Conservation (phyloP, 331 rosid genomes). For the Quercus lobata region DNA sequence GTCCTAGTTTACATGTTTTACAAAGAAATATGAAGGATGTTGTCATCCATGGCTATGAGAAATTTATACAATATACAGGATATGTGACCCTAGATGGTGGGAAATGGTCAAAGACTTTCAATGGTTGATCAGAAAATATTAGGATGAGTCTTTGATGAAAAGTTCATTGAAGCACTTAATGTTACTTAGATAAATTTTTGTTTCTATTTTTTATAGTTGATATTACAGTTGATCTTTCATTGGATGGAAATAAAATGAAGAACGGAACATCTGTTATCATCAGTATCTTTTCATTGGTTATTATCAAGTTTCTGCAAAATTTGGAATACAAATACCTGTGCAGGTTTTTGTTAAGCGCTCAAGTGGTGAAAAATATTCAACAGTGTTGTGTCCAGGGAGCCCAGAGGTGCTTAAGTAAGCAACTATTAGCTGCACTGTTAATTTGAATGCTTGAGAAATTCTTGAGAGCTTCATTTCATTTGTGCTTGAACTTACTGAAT, state of each 20-base stretch:
- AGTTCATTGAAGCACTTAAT: neutral
- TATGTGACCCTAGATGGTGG: neutral
- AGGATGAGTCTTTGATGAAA: neutral
- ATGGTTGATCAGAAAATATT: neutral
- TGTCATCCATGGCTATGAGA: neutral
- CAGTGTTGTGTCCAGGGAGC: conserved; percentile 59
- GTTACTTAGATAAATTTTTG: neutral
- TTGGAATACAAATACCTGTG: conserved; percentile 1
- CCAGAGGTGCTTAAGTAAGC: conserved; percentile 58
- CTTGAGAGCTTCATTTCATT: neutral
- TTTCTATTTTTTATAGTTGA: neutral
- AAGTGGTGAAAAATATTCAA: conserved; percentile 67
- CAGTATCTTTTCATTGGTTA: neutral
- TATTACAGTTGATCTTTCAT: neutral
- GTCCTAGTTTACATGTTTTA: neutral
- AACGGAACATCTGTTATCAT: neutral
- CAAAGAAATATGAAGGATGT: neutral
- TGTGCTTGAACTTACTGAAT: conserved; percentile 15
- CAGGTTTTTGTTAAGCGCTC: conserved; percentile 86
- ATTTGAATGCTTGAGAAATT: conserved; percentile 4
- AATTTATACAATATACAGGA: neutral
- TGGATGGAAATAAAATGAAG: neutral
- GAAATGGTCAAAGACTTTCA: too few species aligned
- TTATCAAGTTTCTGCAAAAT: neutral
- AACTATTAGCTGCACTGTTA: neutral